Evolutionary conservation across 257 asterid genomes (phyloP), one percentile per base, ranked within the genome.

Genomic region (Paulownia fortunei): DNA sequence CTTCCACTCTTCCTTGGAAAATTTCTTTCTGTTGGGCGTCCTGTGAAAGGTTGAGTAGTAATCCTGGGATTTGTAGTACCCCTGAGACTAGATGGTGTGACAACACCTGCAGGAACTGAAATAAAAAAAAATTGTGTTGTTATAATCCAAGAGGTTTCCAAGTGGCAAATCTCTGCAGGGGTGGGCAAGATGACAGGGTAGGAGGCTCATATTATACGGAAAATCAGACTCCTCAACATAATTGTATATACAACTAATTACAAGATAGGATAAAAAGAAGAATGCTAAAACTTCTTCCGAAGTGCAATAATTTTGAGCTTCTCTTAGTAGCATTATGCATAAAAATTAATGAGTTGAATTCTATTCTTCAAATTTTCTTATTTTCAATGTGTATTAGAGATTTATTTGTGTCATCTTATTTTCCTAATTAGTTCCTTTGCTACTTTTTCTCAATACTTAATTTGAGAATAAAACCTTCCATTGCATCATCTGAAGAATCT

Each of bases 1-100:
- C 78, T 83, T 83, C 97, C 97, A 94, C 68, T 92, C 98, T 80
- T 88, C 84, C 76, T 81, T 21, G 0, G 97, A 76, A 56, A 80
- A 88, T 75, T 79, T 91, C 91, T 94, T 92, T 52, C 89, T 78
- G 69, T 82, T 44, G 26, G 94, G 92, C 0, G 96, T 93, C 80
- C 64, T 88, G 84, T 93, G 97, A 62, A 84, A 91, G 61, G 92
- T 88, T 19, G 97, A 93, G 76, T 81, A 86, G 60, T 83, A 84
- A 15, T 86, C 89, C 4, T 54, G 60, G 11, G 54, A 44, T 32
- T 81, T 30, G 72, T 78, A 6, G 82, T 62, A 52, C 83, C 73
- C 56, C 71, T 72, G 27, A 56, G 54, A 42, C 64, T 54, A 12
- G 89, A 58, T 37, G 85, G 91, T 42, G 86, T 87, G 73, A 39